Conservation (phyloP, 2,329 filamentous ascomycete species). For the Sclerotinia sclerotiorum region DNA sequence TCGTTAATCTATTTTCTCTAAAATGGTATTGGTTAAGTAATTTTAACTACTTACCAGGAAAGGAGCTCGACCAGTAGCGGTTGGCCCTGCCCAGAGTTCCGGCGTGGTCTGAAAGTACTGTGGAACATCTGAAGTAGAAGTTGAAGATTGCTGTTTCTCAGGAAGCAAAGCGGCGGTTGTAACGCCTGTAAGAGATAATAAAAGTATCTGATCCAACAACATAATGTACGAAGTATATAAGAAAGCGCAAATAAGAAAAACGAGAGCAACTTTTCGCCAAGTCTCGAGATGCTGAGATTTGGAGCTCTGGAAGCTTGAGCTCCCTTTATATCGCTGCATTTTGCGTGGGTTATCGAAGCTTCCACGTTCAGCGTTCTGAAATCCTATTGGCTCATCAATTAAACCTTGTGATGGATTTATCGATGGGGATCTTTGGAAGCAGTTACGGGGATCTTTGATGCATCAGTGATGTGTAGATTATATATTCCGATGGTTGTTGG, state of each 20-base stretch:
- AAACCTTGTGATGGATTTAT: not conserved
- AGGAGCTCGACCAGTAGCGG: constrained; percentile 66
- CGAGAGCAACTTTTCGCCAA: constrained; percentile 16
- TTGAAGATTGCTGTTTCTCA: constrained; percentile 9
- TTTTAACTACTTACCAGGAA: constrained; percentile 49
- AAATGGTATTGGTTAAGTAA: no score
- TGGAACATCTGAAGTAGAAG: constrained; percentile 46
- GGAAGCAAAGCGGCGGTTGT: constrained; percentile 10
- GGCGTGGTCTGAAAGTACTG: constrained; percentile 64
- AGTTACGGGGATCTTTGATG: constrained; percentile 1
- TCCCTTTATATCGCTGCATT: constrained; percentile 22
- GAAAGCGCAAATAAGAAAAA: constrained; percentile 21
- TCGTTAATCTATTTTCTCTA: not conserved
- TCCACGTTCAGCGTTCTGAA: not conserved
- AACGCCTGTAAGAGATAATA: constrained; percentile 18
- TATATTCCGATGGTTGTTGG: not conserved
- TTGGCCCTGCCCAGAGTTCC: constrained; percentile 63
- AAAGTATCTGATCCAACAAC: constrained; percentile 22
- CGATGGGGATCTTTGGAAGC: not conserved
- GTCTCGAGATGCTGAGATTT: not conserved
- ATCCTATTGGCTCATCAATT: not conserved
- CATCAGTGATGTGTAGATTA: constrained; percentile 6
- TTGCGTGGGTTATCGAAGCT: not conserved
- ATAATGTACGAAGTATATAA: constrained; percentile 25
- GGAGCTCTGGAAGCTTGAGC: not conserved